phyloP scores from a whole-genome alignment of 2,329 filamentous ascomycete genomes.

The Pestalotiopsis sp. region DNA sequence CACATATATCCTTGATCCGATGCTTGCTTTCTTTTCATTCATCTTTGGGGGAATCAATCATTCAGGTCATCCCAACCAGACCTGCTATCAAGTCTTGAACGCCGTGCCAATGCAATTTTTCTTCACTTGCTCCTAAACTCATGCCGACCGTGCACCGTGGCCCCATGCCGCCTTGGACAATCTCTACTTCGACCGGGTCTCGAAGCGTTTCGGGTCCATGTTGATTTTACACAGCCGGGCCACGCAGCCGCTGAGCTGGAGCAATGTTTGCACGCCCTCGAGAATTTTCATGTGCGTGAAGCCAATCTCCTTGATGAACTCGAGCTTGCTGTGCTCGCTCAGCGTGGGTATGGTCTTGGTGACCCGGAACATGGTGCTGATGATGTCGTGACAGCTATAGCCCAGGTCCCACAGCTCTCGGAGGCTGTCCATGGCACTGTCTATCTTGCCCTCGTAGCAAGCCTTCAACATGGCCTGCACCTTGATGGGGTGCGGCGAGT shows the following conservation, averaged over 20 bases:
- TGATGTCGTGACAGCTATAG: constrained; percentile 98
- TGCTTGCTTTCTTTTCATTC: not conserved
- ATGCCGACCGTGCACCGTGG: not conserved
- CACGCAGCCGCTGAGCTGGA: constrained; percentile 91
- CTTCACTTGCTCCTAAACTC: constrained; percentile 13
- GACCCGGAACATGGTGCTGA: constrained; percentile 98
- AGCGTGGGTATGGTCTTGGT: constrained; percentile 93
- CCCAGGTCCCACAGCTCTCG: constrained; percentile 93
- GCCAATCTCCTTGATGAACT: constrained; percentile 98
- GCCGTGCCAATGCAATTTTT: constrained; percentile 28
- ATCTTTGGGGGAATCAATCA: constrained; percentile 12
- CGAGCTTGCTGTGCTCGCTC: constrained; percentile 91
- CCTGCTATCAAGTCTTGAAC: constrained; percentile 20
- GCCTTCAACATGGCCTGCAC: constrained; percentile 98
- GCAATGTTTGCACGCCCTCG: constrained; percentile 93
- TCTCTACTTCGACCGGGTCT: constrained; percentile 21
- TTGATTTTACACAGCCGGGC: constrained; percentile 91
- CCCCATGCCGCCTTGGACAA: not conserved
- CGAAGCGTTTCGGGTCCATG: constrained; percentile 88
- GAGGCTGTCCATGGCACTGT: constrained; percentile 80
- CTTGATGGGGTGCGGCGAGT: constrained; percentile 96
- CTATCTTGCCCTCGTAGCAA: constrained; percentile 89
- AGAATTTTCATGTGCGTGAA: constrained; percentile 99
- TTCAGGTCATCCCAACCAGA: constrained; percentile 10
- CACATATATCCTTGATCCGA: not conserved